phyloP scores from a whole-genome alignment of 75 land plant genomes.

The Cunninghamia lanceolata region DNA sequence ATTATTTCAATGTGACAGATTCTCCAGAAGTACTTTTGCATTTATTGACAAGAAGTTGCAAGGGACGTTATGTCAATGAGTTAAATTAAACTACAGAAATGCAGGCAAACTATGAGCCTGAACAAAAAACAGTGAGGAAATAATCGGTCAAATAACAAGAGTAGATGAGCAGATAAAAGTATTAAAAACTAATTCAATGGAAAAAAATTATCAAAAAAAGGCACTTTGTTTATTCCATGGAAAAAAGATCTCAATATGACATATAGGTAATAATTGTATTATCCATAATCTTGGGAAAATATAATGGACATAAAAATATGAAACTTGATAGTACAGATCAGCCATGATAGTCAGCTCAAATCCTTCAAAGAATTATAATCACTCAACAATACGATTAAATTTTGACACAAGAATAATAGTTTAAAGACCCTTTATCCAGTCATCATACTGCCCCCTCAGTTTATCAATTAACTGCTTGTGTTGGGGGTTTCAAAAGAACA shows the following conservation, averaged over 20 bases:
- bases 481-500: slow-evolving; percentile 48
- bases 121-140: not conserved
- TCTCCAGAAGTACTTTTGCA: not conserved
- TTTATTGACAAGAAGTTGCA: not conserved
- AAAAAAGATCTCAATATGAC: not conserved
- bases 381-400: not conserved
- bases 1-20: too few relatives aligned
- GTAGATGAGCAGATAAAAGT: not conserved
- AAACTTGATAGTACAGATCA: not conserved
- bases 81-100: not conserved
- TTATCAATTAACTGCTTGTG: slow-evolving; percentile 6
- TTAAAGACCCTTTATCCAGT: not conserved
- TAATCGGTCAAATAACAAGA: not conserved
- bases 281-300: not conserved
- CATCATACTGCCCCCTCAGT: not conserved
- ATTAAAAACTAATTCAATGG: not conserved
- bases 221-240: not conserved
- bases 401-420: not conserved
- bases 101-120: not conserved
- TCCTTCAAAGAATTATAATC: not conserved
- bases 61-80: not conserved
- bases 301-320: not conserved
- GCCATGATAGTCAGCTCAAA: not conserved
- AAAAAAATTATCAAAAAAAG: not conserved
- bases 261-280: not conserved